phyloP scores from a whole-genome alignment of 179 eudicot species.

The Drosera spatulata region DNA sequence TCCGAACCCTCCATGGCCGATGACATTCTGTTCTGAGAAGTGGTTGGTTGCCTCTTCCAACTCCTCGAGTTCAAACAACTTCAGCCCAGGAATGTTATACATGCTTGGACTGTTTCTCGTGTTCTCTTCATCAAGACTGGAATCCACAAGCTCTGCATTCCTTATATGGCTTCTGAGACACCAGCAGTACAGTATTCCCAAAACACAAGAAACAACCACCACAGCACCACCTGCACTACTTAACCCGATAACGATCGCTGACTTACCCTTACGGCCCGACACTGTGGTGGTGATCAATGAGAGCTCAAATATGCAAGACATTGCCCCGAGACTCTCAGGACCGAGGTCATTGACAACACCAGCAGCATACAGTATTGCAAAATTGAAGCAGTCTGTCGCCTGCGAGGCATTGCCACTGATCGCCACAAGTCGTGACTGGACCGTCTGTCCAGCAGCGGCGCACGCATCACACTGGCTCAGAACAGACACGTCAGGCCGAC shows the following conservation, averaged over 20 bases:
- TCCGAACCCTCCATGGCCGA: too few relatives aligned
- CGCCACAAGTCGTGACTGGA: conserved; percentile 23
- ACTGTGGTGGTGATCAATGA: conserved; percentile 10
- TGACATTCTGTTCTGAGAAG: too few relatives aligned
- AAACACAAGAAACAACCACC: conserved; percentile 20
- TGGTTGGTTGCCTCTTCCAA: conserved; percentile 11
- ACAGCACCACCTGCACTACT: conserved; percentile 40
- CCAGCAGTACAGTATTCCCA: conserved; percentile 35
- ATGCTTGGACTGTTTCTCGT: conserved; percentile 25
- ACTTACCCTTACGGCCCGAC: conserved; percentile 14
- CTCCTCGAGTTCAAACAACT: conserved; percentile 59
- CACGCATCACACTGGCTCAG: conserved; percentile 50
- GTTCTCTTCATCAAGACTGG: conserved; percentile 21
- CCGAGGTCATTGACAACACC: conserved; percentile 53
- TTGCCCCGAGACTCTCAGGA: conserved; percentile 39
- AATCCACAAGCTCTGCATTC: conserved; percentile 9
- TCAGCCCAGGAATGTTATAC: conserved; percentile 55
- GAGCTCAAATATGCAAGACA: conserved; percentile 45
- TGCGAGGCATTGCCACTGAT: conserved; percentile 60
- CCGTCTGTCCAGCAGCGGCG: conserved; percentile 37
- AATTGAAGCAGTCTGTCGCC: conserved; percentile 45
- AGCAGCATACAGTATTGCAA: conserved; percentile 62
- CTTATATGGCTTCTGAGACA: conserved; percentile 33
- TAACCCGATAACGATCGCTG: conserved; percentile 33
- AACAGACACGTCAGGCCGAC: conserved; percentile 42